Evolutionary conservation across 768 basidiomycete species (phyloP).

Genomic region (Tulasnella sp.): DNA sequence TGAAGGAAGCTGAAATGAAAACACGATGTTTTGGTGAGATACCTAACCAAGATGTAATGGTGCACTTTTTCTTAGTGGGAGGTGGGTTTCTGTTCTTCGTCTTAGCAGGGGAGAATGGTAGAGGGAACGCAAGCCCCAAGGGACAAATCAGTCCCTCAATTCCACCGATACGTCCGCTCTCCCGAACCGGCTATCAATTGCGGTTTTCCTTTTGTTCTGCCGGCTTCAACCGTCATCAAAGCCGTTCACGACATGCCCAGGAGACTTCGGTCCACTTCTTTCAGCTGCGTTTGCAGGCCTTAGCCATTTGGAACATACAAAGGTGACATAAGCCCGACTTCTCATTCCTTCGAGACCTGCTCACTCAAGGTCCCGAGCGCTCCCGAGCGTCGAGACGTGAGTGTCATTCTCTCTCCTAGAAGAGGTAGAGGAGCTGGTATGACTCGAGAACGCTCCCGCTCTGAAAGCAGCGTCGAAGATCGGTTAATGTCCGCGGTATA

Average conservation of each 20-base stretch:
- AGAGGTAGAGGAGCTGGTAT: not conserved
- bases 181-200: too few relatives aligned
- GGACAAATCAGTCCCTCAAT: not conserved
- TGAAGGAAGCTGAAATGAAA: not conserved
- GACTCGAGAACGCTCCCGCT: not conserved
- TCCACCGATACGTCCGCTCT: not conserved
- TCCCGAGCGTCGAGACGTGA: not conserved
- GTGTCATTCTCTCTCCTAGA: not conserved
- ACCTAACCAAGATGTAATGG: not conserved
- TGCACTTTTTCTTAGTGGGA: too few relatives aligned
- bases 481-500: not conserved
- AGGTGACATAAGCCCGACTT: too few relatives aligned
- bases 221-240: too few relatives aligned
- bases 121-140: not conserved
- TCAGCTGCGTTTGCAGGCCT: too few relatives aligned
- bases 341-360: not conserved
- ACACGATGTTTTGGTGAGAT: not conserved
- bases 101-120: too few relatives aligned
- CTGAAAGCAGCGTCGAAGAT: not conserved
- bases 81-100: too few relatives aligned
- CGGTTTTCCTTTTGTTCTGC: too few relatives aligned
- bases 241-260: too few relatives aligned
- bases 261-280: too few relatives aligned
- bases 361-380: not conserved
- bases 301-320: too few relatives aligned